Base-by-base conservation (phyloP, 495 filamentous ascomycete genomes). In the Neurospora intermedia region DNA sequence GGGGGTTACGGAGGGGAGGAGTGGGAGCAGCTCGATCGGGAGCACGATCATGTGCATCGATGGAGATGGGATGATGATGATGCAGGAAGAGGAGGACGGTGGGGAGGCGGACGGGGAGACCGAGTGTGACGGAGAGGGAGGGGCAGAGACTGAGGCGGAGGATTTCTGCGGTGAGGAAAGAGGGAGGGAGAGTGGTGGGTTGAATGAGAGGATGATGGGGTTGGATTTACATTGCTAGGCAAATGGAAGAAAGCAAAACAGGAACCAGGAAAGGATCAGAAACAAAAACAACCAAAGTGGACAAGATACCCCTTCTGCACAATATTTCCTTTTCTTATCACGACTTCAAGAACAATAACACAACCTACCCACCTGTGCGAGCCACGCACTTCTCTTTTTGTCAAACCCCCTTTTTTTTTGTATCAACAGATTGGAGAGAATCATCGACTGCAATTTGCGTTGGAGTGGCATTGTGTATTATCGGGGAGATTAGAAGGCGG, bases 1-100 rank as follows among this genome's bases (percentile, higher is more conserved):
- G 16, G 70, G 73, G 1, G 66, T 72, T 42, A 71, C 70, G 15
- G 73, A 73, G 27, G 54, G 54, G 15, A 66, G 54, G 54, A 66
- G 54, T 35, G 54, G 15, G 54, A 66, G 54, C 18, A 66, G 54
- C 27, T 66, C 54, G 23, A 27, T 66, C 2, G 54, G 54, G 13
- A 66, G 54, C 54, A 66, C 54, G 23, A 66, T 66, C 3, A 31
- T 66, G 54, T 35, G 54, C 54, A 54, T 54, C 20, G 54, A 66
- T 35, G 27, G 54, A 2, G 54, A 35, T 66, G 54, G 54, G 54
- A 66, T 66, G 23, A 59, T 66, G 23, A 59, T 59, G 48, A 66
- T 66, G 54, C 20, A 27, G 20, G 54, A 35, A 31, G 54, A 66
- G 15, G 15, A 62, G 7, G 54, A 38, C 35, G 54, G 54, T 2